phyloP scores from a whole-genome alignment of 352 stramenopile genomes.

The Globisporangium ultimum region DNA sequence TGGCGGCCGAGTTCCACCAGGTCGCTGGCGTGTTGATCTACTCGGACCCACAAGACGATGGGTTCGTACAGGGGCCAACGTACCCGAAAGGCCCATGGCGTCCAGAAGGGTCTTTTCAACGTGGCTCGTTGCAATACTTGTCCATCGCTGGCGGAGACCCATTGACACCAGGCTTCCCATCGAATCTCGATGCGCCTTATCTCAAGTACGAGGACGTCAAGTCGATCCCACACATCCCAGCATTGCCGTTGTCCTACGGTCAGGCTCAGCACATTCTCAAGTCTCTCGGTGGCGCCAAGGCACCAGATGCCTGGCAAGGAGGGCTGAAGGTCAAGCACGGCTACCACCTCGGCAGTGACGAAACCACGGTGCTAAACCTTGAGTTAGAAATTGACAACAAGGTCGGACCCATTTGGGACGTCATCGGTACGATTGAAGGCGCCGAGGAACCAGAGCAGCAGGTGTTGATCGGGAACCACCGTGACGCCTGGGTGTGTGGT shows the following conservation, averaged over 20 bases:
- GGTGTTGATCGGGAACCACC: constrained; percentile 89
- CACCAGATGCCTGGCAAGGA: constrained; percentile 53
- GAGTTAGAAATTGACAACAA: constrained; percentile 76
- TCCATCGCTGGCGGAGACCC: constrained; percentile 76
- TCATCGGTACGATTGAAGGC: constrained; percentile 79
- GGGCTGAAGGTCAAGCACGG: constrained; percentile 45
- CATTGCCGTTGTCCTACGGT: constrained; percentile 74
- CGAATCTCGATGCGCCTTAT: constrained; percentile 35
- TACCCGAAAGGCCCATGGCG: constrained; percentile 86
- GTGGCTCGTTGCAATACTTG: constrained; percentile 82
- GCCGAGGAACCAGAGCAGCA: constrained; percentile 51
- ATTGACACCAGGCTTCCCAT: constrained; percentile 41
- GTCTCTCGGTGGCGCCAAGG: constrained; percentile 53
- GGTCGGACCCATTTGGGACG: constrained; percentile 82
- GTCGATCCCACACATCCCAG: constrained; percentile 63
- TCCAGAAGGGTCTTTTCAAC: constrained; percentile 74
- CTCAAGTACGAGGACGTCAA: constrained; percentile 43
- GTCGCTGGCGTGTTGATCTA: constrained; percentile 87
- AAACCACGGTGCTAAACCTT: constrained; percentile 54
- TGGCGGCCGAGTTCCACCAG: constrained; percentile 73
- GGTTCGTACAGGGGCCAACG: constrained; percentile 48
- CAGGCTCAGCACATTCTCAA: constrained; percentile 77
- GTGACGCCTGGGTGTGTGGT: constrained; percentile 90
- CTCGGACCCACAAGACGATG: constrained; percentile 85
- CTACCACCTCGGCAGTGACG: constrained; percentile 76